Evolutionary conservation across 148 eudicot species (phyloP), one percentile per base, ranked within the genome.

Genomic region (Agrostemma githago): DNA sequence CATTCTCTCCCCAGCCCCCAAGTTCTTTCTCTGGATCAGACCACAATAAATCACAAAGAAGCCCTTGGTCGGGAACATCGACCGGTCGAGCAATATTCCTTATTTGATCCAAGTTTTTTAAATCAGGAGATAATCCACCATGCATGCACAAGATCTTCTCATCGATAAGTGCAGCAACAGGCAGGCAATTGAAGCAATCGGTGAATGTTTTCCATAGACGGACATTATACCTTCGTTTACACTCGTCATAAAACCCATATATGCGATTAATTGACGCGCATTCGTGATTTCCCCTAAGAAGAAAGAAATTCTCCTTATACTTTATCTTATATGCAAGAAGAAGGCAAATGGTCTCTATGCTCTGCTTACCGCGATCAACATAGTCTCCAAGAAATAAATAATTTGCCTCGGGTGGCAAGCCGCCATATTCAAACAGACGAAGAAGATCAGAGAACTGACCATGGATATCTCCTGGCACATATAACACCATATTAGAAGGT

Each of bases 71-170:
- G 40, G 94, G 94, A 19, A 89, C 94, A 74, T 89, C 91, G n/a
- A 84, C 80, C 46, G 94, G 94, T 14, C 94, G 89, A 74, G 91
- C 83, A 64, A 86, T 83, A 67, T 83, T 86, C 74, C 94, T 85
- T n/a, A 89, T 88, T 76, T 88, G 87, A 83, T 88, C 91, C 82
- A 90, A 58, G 77, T 82, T 80, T 71, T 85, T 83, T 73, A 90
- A 81, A 74, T 90, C 85, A 26, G 91, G 95, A 54, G 95, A 90
- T 75, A 90, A 74, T 62, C 95, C 95, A 62, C 95, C 91, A 68
- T 90, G 95, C 95, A 90, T 90, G 84, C 95, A 90, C 78, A 90
- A 88, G 67, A 90, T 90, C 80, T 90, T 90, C 67, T 85, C 95
- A 76, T 90, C 95, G 71, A 90, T 81, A 65, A 90, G 87, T 54